Base-by-base conservation (phyloP, 75 land plant species). In the Sequoiadendron giganteum region DNA sequence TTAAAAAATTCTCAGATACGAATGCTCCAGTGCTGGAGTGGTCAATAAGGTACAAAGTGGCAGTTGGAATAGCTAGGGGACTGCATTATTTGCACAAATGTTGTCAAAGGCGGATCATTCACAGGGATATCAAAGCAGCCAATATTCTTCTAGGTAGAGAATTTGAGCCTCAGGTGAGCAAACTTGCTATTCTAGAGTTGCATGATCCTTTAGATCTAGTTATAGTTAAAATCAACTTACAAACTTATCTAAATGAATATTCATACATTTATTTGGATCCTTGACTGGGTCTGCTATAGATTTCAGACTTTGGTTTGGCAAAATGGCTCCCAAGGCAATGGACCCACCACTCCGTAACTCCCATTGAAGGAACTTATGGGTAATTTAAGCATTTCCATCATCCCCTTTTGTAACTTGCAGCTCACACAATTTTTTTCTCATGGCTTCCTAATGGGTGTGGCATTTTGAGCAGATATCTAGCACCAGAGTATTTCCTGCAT, bases 401-500 rank as follows among this genome's bases (percentile, higher is more conserved):
- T 73, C 86, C 70, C 86, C 14, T 32, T 56, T 58, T 75, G 14
- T 30, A 75, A 34, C 38, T 32, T 75, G 77, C 3, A 75, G 7
- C 38, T 32, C 39, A 75, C 77, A 32, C 28, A 10, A 21, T 10
- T 10, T 13, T 34, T 75, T 34, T 73, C 34, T 75, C 16, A 3
- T 75, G 3, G 38, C 38, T 75, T 34, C 3, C 38, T 75, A 32
- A 30, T 72, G 77, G 38, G 28, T 88, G 55, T 34, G 4, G 16
- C 40, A 38, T 32, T 28, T 78, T 87, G 40, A 75, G 79, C 88
- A 93, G 94, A 55, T 93, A 93, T 56, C 90, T 93, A 52, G 93
- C 94, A 82, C 94, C 94, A 19, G 94, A 93, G 88, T 93, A 93
- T 84, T 90, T 93, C 87, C 85, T 92, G 93, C 94, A 92, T 68